phyloP scores from a whole-genome alignment of 2,329 filamentous ascomycete species.

The Parasarocladium wereldwijsianum region DNA sequence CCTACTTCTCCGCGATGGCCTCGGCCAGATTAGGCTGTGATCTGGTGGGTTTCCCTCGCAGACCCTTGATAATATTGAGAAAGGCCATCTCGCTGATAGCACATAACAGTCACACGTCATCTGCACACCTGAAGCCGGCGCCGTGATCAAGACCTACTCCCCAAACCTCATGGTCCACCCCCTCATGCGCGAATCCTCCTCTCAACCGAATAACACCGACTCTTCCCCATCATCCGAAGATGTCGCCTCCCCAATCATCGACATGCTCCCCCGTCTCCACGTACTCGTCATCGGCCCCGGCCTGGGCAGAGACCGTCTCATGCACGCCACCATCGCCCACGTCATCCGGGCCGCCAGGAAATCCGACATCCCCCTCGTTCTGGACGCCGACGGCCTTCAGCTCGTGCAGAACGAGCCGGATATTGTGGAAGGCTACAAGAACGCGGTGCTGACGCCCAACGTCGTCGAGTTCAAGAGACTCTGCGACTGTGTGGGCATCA shows the following conservation, averaged over 20 bases:
- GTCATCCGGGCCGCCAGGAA: conserved; percentile 69
- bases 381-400: conserved; percentile 81
- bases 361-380: conserved; percentile 60
- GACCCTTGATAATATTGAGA: not conserved
- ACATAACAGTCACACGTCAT: conserved; percentile 68
- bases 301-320: conserved; percentile 74
- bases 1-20: conserved; percentile 96
- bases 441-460: conserved; percentile 87
- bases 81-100: conserved; percentile 4
- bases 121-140: conserved; percentile 75
- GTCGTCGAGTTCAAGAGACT: conserved; percentile 82
- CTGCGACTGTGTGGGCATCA: conserved; percentile 59
- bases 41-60: conserved; percentile 44
- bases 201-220: conserved; percentile 13
- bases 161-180: conserved; percentile 98
- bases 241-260: conserved; percentile 55
- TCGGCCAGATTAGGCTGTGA: conserved; percentile 82
- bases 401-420: conserved; percentile 63
- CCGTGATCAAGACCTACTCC: conserved; percentile 94
- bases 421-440: conserved; percentile 64
- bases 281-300: conserved; percentile 89
- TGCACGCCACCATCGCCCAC: conserved; percentile 70
- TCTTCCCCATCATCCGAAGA: conserved; percentile 38
- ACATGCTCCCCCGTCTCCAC: conserved; percentile 75
- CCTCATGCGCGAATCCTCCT: conserved; percentile 62